Conservation (phyloP, 1,139 yeast species). For the Trichomonascaceae sp. region DNA sequence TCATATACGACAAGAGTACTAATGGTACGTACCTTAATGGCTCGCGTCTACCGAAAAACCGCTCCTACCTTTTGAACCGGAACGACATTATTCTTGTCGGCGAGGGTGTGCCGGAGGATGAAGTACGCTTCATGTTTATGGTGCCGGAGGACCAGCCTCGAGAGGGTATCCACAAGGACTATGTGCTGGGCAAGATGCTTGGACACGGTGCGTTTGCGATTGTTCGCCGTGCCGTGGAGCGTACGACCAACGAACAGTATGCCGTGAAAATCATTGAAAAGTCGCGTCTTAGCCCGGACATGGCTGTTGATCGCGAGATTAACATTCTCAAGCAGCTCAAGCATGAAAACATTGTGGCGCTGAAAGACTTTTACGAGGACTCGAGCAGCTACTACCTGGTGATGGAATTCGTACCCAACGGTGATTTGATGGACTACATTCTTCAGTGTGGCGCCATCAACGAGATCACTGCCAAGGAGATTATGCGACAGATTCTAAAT, state of each 20-base stretch:
- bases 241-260: slow-evolving; percentile 68
- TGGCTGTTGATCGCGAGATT: slow-evolving; percentile 76
- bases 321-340: slow-evolving; percentile 62
- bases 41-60: slow-evolving; percentile 58
- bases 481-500: slow-evolving; percentile 66
- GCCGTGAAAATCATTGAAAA: slow-evolving; percentile 87
- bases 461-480: slow-evolving; percentile 79
- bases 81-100: slow-evolving; percentile 92
- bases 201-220: slow-evolving; percentile 98
- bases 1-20: slow-evolving; percentile 33
- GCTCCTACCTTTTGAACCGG: slow-evolving; percentile 70
- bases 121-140: slow-evolving; percentile 58
- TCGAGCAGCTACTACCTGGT: slow-evolving; percentile 67
- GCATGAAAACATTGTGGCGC: slow-evolving; percentile 73
- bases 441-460: slow-evolving; percentile 86
- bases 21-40: slow-evolving; percentile 86
- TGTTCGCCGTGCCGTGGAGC: slow-evolving; percentile 79
- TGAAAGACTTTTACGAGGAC: slow-evolving; percentile 80
- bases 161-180: slow-evolving; percentile 48
- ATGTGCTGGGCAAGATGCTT: slow-evolving; percentile 64
- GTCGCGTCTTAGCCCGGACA: slow-evolving; percentile 67
- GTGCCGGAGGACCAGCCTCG: slow-evolving; percentile 25
- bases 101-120: slow-evolving; percentile 70
- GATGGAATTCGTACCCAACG: slow-evolving; percentile 93
- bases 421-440: slow-evolving; percentile 94